These are phyloP conservation scores for Sclerotinia borealis DNA, from an alignment of 2,329 filamentous ascomycete genomes.

Conservation along the genomic window DNA sequence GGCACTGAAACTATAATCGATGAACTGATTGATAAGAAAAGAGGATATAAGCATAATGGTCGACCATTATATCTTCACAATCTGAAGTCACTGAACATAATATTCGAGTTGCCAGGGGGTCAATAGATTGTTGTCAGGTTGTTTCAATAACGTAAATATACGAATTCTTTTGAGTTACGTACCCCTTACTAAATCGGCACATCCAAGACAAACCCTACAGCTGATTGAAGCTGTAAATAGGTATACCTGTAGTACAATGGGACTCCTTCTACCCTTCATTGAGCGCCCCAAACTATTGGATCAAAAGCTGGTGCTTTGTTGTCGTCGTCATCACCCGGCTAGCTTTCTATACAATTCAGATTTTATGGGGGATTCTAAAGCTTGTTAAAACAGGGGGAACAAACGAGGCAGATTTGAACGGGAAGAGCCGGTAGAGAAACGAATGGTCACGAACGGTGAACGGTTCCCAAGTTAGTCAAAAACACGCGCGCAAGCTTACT, in stretches of 20 bases:
- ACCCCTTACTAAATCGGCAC: background rate
- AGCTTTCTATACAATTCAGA: too few species aligned
- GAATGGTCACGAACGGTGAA: too few species aligned
- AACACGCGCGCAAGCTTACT: background rate
- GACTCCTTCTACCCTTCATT: too few species aligned
- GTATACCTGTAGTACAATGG: too few species aligned
- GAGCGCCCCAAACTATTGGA: too few species aligned
- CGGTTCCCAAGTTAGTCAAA: background rate
- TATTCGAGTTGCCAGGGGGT: background rate
- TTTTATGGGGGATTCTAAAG: background rate
- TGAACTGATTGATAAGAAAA: background rate
- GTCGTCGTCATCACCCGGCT: too few species aligned
- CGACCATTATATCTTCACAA: background rate
- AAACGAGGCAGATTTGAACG: background rate
- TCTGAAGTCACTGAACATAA: background rate
- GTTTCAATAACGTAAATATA: background rate
- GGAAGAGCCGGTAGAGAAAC: background rate
- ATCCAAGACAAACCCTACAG: too few species aligned
- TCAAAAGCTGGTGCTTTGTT: too few species aligned
- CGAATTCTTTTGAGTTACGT: background rate
- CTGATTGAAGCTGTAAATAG: too few species aligned
- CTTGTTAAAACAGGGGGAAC: background rate
- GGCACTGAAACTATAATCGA: background rate
- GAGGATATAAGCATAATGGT: background rate
- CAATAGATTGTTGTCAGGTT: background rate